These are phyloP conservation scores for Metschnikowia santaceciliae DNA, from an alignment of 805 yeast genomes.

Conservation along the genomic window DNA sequence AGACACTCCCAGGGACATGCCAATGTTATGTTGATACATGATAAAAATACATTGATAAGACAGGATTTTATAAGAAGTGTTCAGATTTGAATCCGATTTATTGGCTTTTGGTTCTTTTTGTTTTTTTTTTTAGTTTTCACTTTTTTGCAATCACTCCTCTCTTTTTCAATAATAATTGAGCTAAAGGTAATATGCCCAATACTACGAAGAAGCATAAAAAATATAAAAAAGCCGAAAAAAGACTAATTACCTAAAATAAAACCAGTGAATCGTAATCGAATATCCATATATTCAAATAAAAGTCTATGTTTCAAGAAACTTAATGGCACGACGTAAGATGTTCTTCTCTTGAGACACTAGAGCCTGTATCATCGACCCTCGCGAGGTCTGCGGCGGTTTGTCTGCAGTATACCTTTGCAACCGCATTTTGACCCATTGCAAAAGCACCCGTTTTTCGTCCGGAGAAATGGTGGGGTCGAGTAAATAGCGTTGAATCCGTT, in stretches of 20 bases:
- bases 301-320: neutral
- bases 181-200: no score
- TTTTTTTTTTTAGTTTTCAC: no score
- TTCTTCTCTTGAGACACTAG: slow-evolving; percentile 27
- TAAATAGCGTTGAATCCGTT: slow-evolving; percentile 19
- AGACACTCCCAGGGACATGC: neutral
- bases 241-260: no score
- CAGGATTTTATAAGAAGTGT: no score
- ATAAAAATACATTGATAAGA: neutral
- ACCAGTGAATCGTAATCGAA: no score
- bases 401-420: slow-evolving; percentile 18
- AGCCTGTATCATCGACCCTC: slow-evolving; percentile 13
- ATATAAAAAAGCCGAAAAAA: no score
- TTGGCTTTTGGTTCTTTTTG: no score
- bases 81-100: no score
- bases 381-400: slow-evolving; percentile 8
- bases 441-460: slow-evolving; percentile 15
- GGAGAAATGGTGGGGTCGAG: slow-evolving; percentile 12
- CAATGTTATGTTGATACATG: no score
- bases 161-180: no score
- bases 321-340: slow-evolving; percentile 17
- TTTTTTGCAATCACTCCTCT: no score
- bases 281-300: neutral
- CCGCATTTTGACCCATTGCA: slow-evolving; percentile 26
- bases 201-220: no score